phyloP scores from a whole-genome alignment of 257 asterid species.

The Anisodus tanguticus region DNA sequence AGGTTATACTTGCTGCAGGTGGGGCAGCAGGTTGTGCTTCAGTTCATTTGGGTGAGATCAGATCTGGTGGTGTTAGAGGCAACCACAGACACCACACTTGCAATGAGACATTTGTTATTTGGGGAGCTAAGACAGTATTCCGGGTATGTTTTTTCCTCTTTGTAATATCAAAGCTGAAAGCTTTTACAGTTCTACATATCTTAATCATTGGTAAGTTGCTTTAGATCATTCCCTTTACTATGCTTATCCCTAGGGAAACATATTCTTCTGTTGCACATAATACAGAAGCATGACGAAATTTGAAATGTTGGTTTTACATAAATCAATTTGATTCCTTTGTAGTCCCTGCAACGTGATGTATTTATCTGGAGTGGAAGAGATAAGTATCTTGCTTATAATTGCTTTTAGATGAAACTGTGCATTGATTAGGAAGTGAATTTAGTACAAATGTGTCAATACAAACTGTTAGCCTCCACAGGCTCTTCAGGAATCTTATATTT shows the following conservation, averaged over 20 bases:
- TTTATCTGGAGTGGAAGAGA: not conserved
- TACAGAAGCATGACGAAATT: not conserved
- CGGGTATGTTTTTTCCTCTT: constrained; percentile 60
- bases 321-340: constrained; percentile 14
- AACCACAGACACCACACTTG: constrained; percentile 89
- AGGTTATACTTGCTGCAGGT: constrained; percentile 52
- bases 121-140: constrained; percentile 95
- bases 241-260: constrained; percentile 21
- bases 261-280: not conserved
- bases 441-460: constrained; percentile 12
- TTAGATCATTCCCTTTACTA: not conserved
- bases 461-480: not conserved
- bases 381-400: not conserved
- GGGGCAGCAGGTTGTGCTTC: constrained; percentile 76
- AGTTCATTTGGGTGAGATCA: constrained; percentile 83
- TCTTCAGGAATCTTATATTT: not conserved
- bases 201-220: not conserved
- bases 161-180: not conserved
- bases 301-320: constrained; percentile 4
- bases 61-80: constrained; percentile 78
- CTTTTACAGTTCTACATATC: constrained; percentile 8
- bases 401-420: not conserved
- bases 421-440: not conserved
- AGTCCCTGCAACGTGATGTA: not conserved
- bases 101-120: constrained; percentile 86